phyloP scores from a whole-genome alignment of 805 yeast genomes.

The Myxozyma sirexii region DNA sequence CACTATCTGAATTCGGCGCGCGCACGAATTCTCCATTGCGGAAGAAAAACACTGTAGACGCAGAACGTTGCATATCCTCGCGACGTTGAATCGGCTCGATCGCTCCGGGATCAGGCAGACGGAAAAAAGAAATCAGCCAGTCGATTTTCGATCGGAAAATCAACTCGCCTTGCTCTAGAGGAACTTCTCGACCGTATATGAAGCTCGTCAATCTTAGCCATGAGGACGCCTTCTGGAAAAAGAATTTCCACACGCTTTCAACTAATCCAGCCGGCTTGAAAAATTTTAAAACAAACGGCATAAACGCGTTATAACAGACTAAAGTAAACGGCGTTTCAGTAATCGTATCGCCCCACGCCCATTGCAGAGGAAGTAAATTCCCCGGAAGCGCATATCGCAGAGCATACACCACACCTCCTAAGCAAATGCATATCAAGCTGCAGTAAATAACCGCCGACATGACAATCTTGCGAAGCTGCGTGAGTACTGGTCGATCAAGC shows the following conservation, averaged over 20 bases:
- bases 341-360: constrained; percentile 21
- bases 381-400: constrained; percentile 42
- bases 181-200: constrained; percentile 61
- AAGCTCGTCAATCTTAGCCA: constrained; percentile 79
- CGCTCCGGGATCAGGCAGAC: neutral
- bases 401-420: constrained; percentile 65
- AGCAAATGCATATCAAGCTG: constrained; percentile 69
- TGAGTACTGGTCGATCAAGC: constrained; percentile 67
- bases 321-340: constrained; percentile 28
- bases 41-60: constrained; percentile 56
- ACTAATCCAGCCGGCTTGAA: constrained; percentile 26
- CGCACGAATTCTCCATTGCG: constrained; percentile 83
- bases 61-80: neutral
- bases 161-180: constrained; percentile 71
- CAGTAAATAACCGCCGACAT: constrained; percentile 77
- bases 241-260: constrained; percentile 35
- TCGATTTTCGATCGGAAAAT: constrained; percentile 55
- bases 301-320: constrained; percentile 19
- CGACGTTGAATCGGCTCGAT: constrained; percentile 6
- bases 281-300: constrained; percentile 23
- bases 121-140: constrained; percentile 2
- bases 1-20: constrained; percentile 83
- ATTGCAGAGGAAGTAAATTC: constrained; percentile 36
- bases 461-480: constrained; percentile 72
- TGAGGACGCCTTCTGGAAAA: constrained; percentile 40